Base-by-base conservation (phyloP, 2,329 filamentous ascomycete genomes). In the Polychaeton citri region DNA sequence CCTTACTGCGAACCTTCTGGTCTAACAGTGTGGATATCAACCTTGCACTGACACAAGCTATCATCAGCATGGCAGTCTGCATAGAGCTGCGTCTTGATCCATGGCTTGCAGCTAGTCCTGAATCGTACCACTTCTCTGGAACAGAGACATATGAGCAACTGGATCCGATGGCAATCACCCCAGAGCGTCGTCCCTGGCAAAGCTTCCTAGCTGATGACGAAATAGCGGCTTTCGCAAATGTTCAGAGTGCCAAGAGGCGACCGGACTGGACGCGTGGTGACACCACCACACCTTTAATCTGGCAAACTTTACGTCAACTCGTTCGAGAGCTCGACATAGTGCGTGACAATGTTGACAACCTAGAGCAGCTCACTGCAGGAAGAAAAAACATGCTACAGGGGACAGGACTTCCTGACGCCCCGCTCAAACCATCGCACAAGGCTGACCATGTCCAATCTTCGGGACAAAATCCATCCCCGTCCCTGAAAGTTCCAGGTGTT, bases 1-100 rank as follows among this genome's bases (percentile, higher is more conserved):
- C 52, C 30, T 68, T 88, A 6, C 60, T 98, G 8, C 71, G 79
- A 31, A 78, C 71, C 0, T 98, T 96, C 51, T 85, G 95, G 48
- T 71, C 83, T 4, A 98, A 98, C 49, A 79, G 85, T 2, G 77
- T 96, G 2, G 85, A 95, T 48, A 87, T 82, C 2, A 98, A 98
- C 47, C 64, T 98, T 3, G 81, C 81, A 0, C 67, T 95, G 2
- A 96, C 88, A 0, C 83, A 92, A 49, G 73, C 81, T 1, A 67
- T 96, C 30, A 72, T 92, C 19, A 81, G 84, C 45, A 66, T 98
- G 28, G 82, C 82, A 8, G 76, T 82, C 1, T 96, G 90, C 48
- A 81, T 85, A 5, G 81, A 83, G 43, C 79, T 94, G 52, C 76
- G 78, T 15, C 69, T 95, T 9, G 85, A 95, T 51, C 81, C 82